A percentile compares a stretch with the other conserved stretches of the same genome.
Conservation (phyloP, 2,329 filamentous ascomycete genomes). For the Cordyceps javanica region DNA sequence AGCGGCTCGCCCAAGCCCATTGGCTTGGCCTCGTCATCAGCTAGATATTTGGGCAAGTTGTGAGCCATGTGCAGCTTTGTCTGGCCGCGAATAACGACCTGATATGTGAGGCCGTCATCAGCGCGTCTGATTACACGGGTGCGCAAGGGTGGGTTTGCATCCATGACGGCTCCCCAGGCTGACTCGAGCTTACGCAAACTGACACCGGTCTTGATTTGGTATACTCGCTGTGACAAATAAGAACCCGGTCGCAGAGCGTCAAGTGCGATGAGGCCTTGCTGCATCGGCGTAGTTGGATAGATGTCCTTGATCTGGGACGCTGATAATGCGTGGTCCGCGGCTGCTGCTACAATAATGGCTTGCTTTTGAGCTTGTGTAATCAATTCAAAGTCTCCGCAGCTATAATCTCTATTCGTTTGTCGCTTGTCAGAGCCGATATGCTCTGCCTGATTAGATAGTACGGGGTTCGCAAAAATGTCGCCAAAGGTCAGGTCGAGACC, state of each 20-base stretch:
- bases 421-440: background rate
- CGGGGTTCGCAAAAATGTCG: conserved; percentile 19
- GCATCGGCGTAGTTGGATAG: conserved; percentile 33
- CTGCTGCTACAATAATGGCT: conserved; percentile 10
- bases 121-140: background rate
- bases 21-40: background rate
- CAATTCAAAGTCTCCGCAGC: background rate
- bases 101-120: background rate
- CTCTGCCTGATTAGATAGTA: background rate
- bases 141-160: background rate
- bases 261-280: conserved; percentile 31
- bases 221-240: background rate
- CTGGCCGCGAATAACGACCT: background rate
- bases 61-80: background rate
- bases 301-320: conserved; percentile 27
- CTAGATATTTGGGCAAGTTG: background rate
- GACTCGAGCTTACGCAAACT: background rate
- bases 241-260: conserved; percentile 20
- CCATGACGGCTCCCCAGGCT: background rate
- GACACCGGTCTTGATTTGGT: background rate
- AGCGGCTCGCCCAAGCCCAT: background rate
- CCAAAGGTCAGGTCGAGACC: conserved; percentile 24
- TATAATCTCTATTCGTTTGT: background rate
- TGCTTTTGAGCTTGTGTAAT: background rate
- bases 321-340: conserved; percentile 21